phyloP scores from a whole-genome alignment of 768 basidiomycete species.

The Boletellus ananiceps region DNA sequence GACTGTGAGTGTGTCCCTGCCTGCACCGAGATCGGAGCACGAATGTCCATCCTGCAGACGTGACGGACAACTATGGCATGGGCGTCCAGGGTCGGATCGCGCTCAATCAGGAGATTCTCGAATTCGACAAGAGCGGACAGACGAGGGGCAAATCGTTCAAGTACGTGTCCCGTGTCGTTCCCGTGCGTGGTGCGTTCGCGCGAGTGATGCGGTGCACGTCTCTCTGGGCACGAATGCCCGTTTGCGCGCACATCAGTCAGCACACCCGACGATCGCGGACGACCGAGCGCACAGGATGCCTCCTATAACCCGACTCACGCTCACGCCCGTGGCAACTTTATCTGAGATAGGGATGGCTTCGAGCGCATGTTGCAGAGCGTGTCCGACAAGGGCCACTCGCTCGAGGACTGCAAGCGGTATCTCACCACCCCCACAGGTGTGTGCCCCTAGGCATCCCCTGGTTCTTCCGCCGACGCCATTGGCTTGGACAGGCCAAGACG shows the following conservation, averaged over 20 bases:
- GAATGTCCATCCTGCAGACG: slow-evolving; percentile 40
- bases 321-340: slow-evolving; percentile 16
- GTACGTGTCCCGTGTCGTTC: slow-evolving; percentile 38
- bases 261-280: too few relatives aligned
- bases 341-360: slow-evolving; percentile 70
- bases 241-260: too few relatives aligned
- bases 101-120: slow-evolving; percentile 70
- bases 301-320: neutral
- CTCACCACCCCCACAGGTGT: slow-evolving; percentile 57
- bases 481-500: slow-evolving; percentile 5
- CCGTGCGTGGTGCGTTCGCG: neutral
- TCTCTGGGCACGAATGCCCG: neutral
- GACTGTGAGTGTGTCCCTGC: slow-evolving; percentile 56
- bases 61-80: slow-evolving; percentile 89
- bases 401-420: slow-evolving; percentile 80
- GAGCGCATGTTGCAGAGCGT: slow-evolving; percentile 82
- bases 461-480: neutral
- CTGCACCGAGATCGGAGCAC: neutral
- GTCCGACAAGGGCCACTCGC: slow-evolving; percentile 63
- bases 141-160: slow-evolving; percentile 25
- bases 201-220: neutral
- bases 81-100: slow-evolving; percentile 66
- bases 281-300: too few relatives aligned
- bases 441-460: slow-evolving; percentile 18
- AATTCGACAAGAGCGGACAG: slow-evolving; percentile 20